phyloP scores from a whole-genome alignment of 768 basidiomycete species.

The Panaeolus papilionaceus region DNA sequence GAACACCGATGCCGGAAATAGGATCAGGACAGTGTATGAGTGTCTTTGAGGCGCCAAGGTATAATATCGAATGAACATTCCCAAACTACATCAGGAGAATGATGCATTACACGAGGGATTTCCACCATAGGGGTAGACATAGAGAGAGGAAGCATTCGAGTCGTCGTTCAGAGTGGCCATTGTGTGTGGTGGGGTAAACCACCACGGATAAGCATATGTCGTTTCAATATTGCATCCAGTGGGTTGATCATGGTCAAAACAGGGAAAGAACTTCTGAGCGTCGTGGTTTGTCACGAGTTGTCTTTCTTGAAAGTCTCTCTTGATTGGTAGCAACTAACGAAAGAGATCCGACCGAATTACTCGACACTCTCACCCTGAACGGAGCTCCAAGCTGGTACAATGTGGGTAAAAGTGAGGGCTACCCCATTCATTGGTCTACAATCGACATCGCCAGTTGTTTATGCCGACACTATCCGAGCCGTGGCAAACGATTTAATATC shows the following conservation, averaged over 20 bases:
- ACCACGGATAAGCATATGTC: background rate
- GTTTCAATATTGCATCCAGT: background rate
- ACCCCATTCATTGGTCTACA: background rate
- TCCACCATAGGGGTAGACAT: background rate
- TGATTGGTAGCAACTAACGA: constrained; percentile 3
- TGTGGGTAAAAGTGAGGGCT: background rate
- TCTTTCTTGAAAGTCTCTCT: background rate
- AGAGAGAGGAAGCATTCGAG: background rate
- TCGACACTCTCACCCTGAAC: constrained; percentile 5
- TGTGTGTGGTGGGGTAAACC: background rate
- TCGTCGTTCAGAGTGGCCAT: background rate
- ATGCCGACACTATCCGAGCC: constrained; percentile 6
- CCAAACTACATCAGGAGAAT: background rate
- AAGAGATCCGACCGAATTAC: constrained; percentile 11
- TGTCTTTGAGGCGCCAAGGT: background rate
- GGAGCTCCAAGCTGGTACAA: background rate
- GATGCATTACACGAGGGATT: background rate
- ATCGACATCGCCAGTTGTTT: constrained; percentile 9
- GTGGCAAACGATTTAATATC: background rate
- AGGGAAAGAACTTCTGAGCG: background rate
- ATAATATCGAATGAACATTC: background rate
- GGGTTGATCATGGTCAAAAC: background rate
- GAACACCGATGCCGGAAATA: constrained; percentile 4
- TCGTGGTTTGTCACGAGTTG: background rate
- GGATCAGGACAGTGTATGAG: background rate